phyloP scores from a whole-genome alignment of 345 rosid genomes.

The Clausena lansium region DNA sequence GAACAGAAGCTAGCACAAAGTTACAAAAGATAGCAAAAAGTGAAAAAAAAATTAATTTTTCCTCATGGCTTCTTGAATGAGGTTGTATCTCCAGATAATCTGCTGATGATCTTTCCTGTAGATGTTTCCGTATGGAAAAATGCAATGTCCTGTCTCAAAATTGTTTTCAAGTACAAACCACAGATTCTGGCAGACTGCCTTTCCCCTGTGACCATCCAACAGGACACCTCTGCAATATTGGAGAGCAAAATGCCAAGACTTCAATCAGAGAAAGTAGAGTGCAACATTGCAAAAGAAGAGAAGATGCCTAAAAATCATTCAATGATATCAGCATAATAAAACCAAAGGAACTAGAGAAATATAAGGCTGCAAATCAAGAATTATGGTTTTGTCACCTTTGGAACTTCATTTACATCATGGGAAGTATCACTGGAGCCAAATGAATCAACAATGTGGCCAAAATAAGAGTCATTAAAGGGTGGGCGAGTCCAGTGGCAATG shows the following conservation, averaged over 20 bases:
- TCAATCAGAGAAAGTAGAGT: too few species aligned
- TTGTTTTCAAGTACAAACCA: slow-evolving; percentile 66
- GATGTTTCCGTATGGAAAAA: slow-evolving; percentile 77
- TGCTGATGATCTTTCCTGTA: slow-evolving; percentile 79
- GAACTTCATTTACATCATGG: slow-evolving; percentile 38
- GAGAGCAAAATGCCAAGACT: not conserved
- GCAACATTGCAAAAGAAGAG: too few species aligned
- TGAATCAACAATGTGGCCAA: slow-evolving; percentile 58
- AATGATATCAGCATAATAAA: too few species aligned
- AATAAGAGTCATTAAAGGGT: slow-evolving; percentile 52
- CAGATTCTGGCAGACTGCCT: slow-evolving; percentile 77
- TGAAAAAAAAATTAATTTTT: slow-evolving; percentile 25
- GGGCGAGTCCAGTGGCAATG: slow-evolving; percentile 47
- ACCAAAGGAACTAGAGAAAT: too few species aligned
- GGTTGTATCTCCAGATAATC: slow-evolving; percentile 91
- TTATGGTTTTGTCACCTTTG: slow-evolving; percentile 37
- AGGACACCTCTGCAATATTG: slow-evolving; percentile 59
- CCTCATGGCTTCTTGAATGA: slow-evolving; percentile 94
- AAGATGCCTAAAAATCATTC: slow-evolving; percentile 45
- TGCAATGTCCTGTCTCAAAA: slow-evolving; percentile 76
- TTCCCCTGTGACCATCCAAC: slow-evolving; percentile 90
- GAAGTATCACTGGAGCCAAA: slow-evolving; percentile 44
- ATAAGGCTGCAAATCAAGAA: too few species aligned
- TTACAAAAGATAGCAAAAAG: not conserved
- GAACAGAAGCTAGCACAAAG: not conserved